phyloP scores from a whole-genome alignment of 495 filamentous ascomycete genomes.

The Xylaria cubensis region DNA sequence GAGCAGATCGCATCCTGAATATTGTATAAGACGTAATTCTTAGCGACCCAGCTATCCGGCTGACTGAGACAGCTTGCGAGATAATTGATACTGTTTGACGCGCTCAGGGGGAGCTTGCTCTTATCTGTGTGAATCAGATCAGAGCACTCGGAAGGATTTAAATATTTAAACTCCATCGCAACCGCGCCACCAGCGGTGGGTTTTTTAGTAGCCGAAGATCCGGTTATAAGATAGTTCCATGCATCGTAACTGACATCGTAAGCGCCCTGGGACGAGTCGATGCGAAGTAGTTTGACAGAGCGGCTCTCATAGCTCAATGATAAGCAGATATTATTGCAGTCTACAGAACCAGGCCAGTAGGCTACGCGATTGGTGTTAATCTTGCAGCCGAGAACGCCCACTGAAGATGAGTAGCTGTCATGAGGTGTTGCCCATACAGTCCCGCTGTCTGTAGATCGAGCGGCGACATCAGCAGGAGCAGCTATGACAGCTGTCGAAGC shows the following conservation, averaged over 20 bases:
- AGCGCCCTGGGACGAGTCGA: slow-evolving; percentile 56
- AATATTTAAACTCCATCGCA: slow-evolving; percentile 50
- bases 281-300: slow-evolving; percentile 50
- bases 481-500: slow-evolving; percentile 9
- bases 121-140: slow-evolving; percentile 50
- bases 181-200: slow-evolving; percentile 51
- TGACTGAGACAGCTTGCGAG: slow-evolving; percentile 50
- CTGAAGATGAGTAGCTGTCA: slow-evolving; percentile 56
- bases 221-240: slow-evolving; percentile 57
- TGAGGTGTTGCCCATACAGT: slow-evolving; percentile 58
- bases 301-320: slow-evolving; percentile 50
- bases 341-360: slow-evolving; percentile 55
- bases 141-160: slow-evolving; percentile 45
- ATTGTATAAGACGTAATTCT: slow-evolving; percentile 45
- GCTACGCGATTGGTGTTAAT: slow-evolving; percentile 56
- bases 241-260: slow-evolving; percentile 59
- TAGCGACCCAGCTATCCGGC: slow-evolving; percentile 37
- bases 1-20: slow-evolving; percentile 42
- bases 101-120: slow-evolving; percentile 54
- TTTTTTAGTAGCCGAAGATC: slow-evolving; percentile 50
- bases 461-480: background rate
- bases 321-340: slow-evolving; percentile 57
- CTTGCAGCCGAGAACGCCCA: slow-evolving; percentile 59
- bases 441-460: slow-evolving; percentile 35
- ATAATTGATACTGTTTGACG: slow-evolving; percentile 58